Evolutionary conservation across 768 basidiomycete species (phyloP).

Genomic region (Leccinum disarticulatum): DNA sequence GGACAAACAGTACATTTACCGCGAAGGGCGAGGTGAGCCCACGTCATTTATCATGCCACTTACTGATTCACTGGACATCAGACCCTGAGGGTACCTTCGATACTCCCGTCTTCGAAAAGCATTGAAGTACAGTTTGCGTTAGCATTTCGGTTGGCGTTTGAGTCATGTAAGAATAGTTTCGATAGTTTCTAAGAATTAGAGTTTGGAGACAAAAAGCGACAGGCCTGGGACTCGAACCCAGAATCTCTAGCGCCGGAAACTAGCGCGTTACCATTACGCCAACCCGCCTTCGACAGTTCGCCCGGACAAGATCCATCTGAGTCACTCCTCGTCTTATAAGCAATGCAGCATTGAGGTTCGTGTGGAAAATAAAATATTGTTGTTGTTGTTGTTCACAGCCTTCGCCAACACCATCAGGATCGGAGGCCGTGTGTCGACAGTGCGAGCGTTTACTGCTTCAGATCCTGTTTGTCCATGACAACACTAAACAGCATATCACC

Average conservation of each 20-base stretch:
- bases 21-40: constrained; percentile 53
- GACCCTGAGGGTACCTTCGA: constrained; percentile 43
- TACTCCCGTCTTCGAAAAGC: constrained; percentile 41
- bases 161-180: not conserved
- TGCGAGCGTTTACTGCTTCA: no score
- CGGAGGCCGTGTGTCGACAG: no score
- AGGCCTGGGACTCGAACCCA: constrained; percentile 64
- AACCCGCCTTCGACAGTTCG: constrained; percentile 40
- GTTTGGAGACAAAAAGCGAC: constrained; percentile 40
- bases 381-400: no score
- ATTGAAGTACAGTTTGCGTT: not conserved
- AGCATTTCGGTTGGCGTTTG: not conserved
- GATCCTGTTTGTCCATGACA: no score
- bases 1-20: constrained; percentile 60
- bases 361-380: no score
- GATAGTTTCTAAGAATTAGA: not conserved
- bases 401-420: no score
- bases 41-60: no score
- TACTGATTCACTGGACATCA: constrained; percentile 8
- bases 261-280: constrained; percentile 67
- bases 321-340: no score
- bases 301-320: not conserved
- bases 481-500: no score
- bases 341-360: no score
- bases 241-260: constrained; percentile 65